Evolutionary conservation across 352 stramenopile genomes (phyloP), one percentile per base, ranked within the genome.

Genomic region (Phytophthora citrophthora): DNA sequence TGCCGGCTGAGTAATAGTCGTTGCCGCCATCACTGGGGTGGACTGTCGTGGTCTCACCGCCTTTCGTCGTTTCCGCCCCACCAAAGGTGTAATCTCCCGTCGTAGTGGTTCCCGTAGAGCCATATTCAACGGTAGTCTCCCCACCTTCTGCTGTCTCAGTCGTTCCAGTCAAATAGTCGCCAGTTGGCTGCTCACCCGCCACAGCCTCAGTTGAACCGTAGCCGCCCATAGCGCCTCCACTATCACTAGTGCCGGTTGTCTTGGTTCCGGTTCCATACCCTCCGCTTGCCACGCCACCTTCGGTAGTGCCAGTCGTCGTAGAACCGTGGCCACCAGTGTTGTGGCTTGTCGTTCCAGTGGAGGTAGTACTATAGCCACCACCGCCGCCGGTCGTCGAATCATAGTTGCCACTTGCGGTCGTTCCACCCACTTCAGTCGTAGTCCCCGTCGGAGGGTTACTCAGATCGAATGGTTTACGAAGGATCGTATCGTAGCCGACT

Each of bases 391-490:
- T 29, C 5, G 20, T 32, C 11, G 18, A 26, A 29, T 12, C 43
- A 3, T 34, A 49, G 36, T n/a, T 18, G 8, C 32, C 24, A 24
- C 13, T 55, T 10, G 15, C 13, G 24, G 48, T 18, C n/a, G 31
- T 7, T 55, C 20, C 15, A 15, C 36, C 34, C 36, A 20, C 20
- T 29, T 40, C 18, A 26, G 34, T 20, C 10, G 50, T 29, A 27
- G 36, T 40, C 31, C 49, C 50, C 9, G 50, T 29, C 5, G 26
- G 18, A 29, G 47, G 36, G 9, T 41, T 39, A 40, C 51, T 58
- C 10, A 49, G 38, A 43, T 26, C 51, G 15, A 48, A 24, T 41
- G 51, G 51, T 12, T 24, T 58, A 31, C 41, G 24, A 27, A 44
- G 20, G 10, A 26, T 20, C n/a, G 20, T 38, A 27, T 58, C 38